phyloP scores from a whole-genome alignment of 169 alveolate species.

The Plasmodium relictum region DNA sequence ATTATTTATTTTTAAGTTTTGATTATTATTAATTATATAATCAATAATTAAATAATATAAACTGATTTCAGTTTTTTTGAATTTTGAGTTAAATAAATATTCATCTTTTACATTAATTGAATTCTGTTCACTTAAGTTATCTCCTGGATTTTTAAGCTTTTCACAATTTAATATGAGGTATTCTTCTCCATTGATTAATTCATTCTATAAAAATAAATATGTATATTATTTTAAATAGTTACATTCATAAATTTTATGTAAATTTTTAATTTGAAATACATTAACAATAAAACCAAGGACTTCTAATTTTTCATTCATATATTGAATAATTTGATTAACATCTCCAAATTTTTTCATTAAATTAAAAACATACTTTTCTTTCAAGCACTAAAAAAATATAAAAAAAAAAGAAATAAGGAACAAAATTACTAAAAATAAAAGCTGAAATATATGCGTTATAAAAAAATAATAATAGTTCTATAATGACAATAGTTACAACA shows the following conservation, averaged over 20 bases:
- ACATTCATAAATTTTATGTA: neutral
- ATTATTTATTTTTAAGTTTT: conserved; percentile 35
- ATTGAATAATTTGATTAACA: conserved; percentile 57
- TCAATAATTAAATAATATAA: conserved; percentile 58
- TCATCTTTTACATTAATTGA: conserved; percentile 36
- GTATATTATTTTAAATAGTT: neutral
- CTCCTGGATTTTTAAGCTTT: conserved; percentile 12
- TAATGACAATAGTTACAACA: too few species aligned
- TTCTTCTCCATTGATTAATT: conserved; percentile 69
- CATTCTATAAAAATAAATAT: conserved; percentile 27
- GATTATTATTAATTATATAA: conserved; percentile 44
- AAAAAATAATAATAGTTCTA: too few species aligned
- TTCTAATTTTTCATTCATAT: conserved; percentile 47
- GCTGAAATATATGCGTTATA: too few species aligned
- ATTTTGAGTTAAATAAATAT: conserved; percentile 54
- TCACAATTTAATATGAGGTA: conserved; percentile 56
- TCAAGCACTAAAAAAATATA: conserved; percentile 30
- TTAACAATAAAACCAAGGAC: conserved; percentile 60
- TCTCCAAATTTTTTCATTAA: conserved; percentile 50
- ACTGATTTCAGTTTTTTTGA: conserved; percentile 67
- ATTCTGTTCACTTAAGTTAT: neutral
- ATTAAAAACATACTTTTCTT: conserved; percentile 40
- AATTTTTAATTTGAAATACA: conserved; percentile 11
- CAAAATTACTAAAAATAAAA: too few species aligned
- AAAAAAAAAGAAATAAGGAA: neutral